Evolutionary conservation across 371 early-diverging fungal genomes (phyloP).

Genomic region (Mucor irregularis): DNA sequence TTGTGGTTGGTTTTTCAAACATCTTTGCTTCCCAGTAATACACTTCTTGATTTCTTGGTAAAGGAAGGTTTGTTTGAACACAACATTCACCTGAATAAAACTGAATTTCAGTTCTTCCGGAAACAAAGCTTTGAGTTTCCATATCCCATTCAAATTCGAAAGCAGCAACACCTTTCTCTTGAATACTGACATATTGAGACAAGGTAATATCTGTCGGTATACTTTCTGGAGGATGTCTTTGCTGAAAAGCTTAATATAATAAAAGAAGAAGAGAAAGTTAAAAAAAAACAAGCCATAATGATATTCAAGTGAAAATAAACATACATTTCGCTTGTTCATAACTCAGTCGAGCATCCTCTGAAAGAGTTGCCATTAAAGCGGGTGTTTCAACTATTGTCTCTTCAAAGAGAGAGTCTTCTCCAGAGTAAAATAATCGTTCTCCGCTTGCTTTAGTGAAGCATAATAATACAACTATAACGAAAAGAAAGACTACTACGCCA

Average conservation of each 20-base stretch:
- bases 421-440: constrained; percentile 34
- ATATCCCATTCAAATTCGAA: constrained; percentile 81
- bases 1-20: constrained; percentile 60
- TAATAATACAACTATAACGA: constrained; percentile 39
- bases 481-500: constrained; percentile 49
- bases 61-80: constrained; percentile 80
- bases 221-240: constrained; percentile 61
- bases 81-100: constrained; percentile 72
- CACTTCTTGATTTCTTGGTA: constrained; percentile 77
- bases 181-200: constrained; percentile 68
- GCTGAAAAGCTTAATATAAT: constrained; percentile 39
- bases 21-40: constrained; percentile 80
- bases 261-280: neutral
- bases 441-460: constrained; percentile 49
- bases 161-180: constrained; percentile 83
- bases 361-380: constrained; percentile 34
- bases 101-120: constrained; percentile 76
- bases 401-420: constrained; percentile 34
- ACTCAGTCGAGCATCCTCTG: constrained; percentile 50
- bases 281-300: neutral
- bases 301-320: no score
- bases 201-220: constrained; percentile 69
- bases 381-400: constrained; percentile 43
- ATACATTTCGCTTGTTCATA: constrained; percentile 53
- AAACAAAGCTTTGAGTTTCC: constrained; percentile 63